These are phyloP conservation scores for Fusarium burgessii DNA, from an alignment of 2,329 filamentous ascomycete species.

Conservation along the genomic window DNA sequence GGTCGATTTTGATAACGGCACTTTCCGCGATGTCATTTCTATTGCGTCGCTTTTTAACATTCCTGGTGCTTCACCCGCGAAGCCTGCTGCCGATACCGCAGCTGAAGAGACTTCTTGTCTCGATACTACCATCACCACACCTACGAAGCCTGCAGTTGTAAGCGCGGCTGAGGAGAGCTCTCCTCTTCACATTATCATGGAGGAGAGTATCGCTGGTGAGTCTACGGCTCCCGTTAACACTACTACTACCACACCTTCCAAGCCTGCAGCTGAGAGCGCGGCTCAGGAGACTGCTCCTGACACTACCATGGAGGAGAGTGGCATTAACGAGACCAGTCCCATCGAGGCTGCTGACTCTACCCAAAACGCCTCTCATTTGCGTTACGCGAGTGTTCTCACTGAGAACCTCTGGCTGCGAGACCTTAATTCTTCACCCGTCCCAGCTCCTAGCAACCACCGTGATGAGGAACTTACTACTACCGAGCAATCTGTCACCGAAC, in stretches of 20 bases:
- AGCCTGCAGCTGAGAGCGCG: not conserved
- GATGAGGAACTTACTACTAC: not conserved
- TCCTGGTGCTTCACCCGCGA: not conserved
- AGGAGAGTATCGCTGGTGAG: too few species aligned
- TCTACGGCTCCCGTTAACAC: too few species aligned
- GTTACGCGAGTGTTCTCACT: not conserved
- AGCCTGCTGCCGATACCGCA: not conserved
- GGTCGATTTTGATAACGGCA: constrained; percentile 36
- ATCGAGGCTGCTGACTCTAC: not conserved
- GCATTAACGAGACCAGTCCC: not conserved
- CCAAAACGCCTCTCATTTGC: not conserved
- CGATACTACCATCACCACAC: not conserved
- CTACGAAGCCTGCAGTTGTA: not conserved
- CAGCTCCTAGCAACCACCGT: not conserved
- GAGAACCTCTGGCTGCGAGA: not conserved
- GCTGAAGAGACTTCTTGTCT: not conserved
- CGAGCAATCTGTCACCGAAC: not conserved
- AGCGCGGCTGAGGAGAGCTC: not conserved
- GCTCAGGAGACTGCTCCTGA: not conserved
- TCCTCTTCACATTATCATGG: not conserved
- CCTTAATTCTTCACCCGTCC: not conserved
- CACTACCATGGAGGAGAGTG: not conserved
- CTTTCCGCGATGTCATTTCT: constrained; percentile 31
- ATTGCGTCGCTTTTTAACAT: constrained; percentile 18
- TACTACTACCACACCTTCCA: too few species aligned